Evolutionary conservation across 768 basidiomycete genomes (phyloP).

Genomic region (Boletus barrowsii): DNA sequence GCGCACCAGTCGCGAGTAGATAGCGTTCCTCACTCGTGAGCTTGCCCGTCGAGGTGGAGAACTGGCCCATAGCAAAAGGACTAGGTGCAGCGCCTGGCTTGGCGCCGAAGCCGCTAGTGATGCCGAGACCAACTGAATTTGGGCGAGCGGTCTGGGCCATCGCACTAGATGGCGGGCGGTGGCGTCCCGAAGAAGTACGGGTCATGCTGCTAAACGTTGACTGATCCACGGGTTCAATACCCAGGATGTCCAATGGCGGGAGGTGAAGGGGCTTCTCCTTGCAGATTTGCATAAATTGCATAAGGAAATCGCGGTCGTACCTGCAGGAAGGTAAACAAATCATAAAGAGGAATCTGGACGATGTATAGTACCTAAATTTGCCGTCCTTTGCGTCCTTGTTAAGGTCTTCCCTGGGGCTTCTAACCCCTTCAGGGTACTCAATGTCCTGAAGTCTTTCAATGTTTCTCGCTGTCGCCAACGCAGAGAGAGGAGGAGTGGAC

Average conservation of each 20-base stretch:
- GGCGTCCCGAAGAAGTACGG: slow-evolving; percentile 65
- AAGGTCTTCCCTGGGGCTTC: slow-evolving; percentile 80
- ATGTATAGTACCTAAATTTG: slow-evolving; percentile 71
- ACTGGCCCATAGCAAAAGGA: slow-evolving; percentile 66
- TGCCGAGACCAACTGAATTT: slow-evolving; percentile 48
- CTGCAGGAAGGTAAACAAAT: slow-evolving; percentile 38
- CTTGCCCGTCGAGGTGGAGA: slow-evolving; percentile 51
- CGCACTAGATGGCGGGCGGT: slow-evolving; percentile 45
- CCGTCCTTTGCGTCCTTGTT: slow-evolving; percentile 82
- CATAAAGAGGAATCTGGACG: not conserved
- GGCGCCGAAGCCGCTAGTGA: slow-evolving; percentile 23
- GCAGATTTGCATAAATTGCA: slow-evolving; percentile 95
- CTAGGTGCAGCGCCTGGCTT: slow-evolving; percentile 31
- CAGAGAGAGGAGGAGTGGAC: slow-evolving; percentile 42
- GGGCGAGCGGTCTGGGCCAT: slow-evolving; percentile 45
- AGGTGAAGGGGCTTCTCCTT: slow-evolving; percentile 92
- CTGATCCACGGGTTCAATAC: slow-evolving; percentile 76
- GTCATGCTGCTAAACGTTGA: slow-evolving; percentile 44
- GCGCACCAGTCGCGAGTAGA: slow-evolving; percentile 37
- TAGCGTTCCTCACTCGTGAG: slow-evolving; percentile 73
- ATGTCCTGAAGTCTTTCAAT: slow-evolving; percentile 81
- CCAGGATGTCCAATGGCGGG: slow-evolving; percentile 86
- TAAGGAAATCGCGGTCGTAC: slow-evolving; percentile 95
- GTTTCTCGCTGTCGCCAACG: slow-evolving; percentile 75
- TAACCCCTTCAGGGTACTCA: slow-evolving; percentile 78